These are phyloP conservation scores for Cercophora sp. DNA, from an alignment of 495 filamentous ascomycete genomes.

Conservation along the genomic window DNA sequence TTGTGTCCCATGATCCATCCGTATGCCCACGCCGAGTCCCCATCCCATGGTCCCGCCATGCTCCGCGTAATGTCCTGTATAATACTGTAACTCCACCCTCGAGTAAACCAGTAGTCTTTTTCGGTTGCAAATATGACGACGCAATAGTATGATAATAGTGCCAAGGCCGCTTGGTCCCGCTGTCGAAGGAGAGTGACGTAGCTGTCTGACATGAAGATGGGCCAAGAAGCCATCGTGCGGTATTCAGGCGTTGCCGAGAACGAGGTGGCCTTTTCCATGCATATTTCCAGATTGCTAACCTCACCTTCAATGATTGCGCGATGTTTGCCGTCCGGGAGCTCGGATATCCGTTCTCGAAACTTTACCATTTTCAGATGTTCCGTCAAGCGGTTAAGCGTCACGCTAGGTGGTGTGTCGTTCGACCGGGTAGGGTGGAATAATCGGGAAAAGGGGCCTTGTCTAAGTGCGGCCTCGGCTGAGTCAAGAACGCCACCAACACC, in stretches of 20 bases:
- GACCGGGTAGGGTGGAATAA: conserved; percentile 1
- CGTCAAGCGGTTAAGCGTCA: conserved; percentile 10
- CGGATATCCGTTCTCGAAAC: background rate
- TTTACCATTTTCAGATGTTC: conserved; percentile 7
- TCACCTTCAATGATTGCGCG: conserved; percentile 13
- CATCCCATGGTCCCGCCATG: conserved; percentile 18
- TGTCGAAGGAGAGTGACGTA: conserved; percentile 19
- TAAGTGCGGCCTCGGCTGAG: conserved; percentile 10
- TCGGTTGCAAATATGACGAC: conserved; percentile 23
- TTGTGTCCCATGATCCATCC: conserved; percentile 16
- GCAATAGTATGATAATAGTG: conserved; percentile 25
- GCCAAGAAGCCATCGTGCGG: conserved; percentile 23
- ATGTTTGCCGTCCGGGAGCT: conserved; percentile 8
- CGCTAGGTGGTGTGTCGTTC: background rate
- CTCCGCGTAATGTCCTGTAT: conserved; percentile 17
- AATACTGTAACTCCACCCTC: conserved; percentile 21
- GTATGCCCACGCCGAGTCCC: conserved; percentile 20
- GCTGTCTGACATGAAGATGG: conserved; percentile 18
- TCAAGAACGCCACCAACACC: conserved; percentile 23
- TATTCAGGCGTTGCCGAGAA: conserved; percentile 17
- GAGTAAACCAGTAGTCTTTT: conserved; percentile 23
- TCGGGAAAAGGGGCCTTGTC: conserved; percentile 15
- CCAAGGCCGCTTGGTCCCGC: conserved; percentile 21
- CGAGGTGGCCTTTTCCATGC: conserved; percentile 6
- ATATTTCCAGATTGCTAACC: background rate